Evolutionary conservation across 495 filamentous ascomycete genomes (phyloP).

Genomic region (Penicillium verhagenii): DNA sequence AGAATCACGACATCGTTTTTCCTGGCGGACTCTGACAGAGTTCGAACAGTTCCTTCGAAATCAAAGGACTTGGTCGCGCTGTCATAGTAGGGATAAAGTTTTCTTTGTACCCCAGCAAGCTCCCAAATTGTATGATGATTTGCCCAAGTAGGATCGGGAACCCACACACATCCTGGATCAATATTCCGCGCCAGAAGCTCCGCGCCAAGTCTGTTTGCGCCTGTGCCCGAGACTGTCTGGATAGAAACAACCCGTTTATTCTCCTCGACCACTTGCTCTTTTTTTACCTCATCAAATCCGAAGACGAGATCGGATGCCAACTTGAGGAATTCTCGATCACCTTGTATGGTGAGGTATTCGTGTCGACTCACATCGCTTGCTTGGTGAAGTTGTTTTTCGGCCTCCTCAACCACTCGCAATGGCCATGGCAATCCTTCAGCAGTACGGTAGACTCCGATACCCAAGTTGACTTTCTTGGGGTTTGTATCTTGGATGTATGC

Average conservation of each 20-base stretch:
- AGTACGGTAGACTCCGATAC: conserved; percentile 36
- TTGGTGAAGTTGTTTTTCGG: conserved; percentile 19
- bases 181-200: conserved; percentile 60
- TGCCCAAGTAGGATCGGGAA: conserved; percentile 31
- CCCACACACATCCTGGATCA: conserved; percentile 21
- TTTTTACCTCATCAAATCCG: conserved; percentile 1
- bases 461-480: conserved; percentile 33
- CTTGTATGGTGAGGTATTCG: conserved; percentile 18
- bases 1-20: conserved; percentile 33
- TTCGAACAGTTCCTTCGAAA: conserved; percentile 8
- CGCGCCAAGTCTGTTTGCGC: conserved; percentile 75
- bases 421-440: conserved; percentile 36
- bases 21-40: not conserved
- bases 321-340: conserved; percentile 10
- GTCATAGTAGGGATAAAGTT: conserved; percentile 36
- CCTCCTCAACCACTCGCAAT: conserved; percentile 27
- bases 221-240: conserved; percentile 84
- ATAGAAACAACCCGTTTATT: conserved; percentile 18
- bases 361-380: conserved; percentile 8
- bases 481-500: conserved; percentile 19
- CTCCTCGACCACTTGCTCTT: not conserved
- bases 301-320: conserved; percentile 15
- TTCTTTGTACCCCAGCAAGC: conserved; percentile 10
- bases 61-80: conserved; percentile 1
- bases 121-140: conserved; percentile 34